Conservation (phyloP, 2,329 filamentous ascomycete species). For the Chaetomium strumarium region DNA sequence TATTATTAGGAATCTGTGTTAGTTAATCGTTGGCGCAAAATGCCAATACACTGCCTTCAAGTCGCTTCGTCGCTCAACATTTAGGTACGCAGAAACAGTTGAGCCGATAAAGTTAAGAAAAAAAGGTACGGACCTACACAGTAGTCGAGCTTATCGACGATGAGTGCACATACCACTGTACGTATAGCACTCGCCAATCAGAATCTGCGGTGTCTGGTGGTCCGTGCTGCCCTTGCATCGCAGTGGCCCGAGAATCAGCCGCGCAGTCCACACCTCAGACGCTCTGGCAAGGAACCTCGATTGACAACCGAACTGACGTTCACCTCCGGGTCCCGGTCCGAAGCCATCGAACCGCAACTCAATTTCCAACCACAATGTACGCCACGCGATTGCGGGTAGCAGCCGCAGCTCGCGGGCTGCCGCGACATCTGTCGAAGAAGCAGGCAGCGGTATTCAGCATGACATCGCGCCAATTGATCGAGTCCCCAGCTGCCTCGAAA, state of each 20-base stretch:
- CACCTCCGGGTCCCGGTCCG: slow-evolving; percentile 3
- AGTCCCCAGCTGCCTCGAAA: slow-evolving; percentile 25
- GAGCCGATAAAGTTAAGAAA: too few species aligned
- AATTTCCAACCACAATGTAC: slow-evolving; percentile 38
- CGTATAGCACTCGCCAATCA: not conserved
- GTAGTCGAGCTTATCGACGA: not conserved
- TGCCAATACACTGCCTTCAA: not conserved
- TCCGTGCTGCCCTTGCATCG: too few species aligned
- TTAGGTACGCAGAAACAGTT: too few species aligned
- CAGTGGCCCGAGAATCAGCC: slow-evolving; percentile 18
- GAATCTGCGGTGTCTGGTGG: too few species aligned
- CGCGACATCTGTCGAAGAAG: slow-evolving; percentile 42
- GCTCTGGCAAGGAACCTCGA: slow-evolving; percentile 12
- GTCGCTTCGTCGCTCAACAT: too few species aligned
- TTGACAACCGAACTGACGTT: slow-evolving; percentile 15
- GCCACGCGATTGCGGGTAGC: slow-evolving; percentile 36
- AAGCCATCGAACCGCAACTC: not conserved
- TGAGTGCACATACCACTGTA: not conserved
- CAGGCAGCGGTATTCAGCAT: slow-evolving; percentile 36
- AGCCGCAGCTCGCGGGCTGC: slow-evolving; percentile 26
- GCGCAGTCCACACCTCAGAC: slow-evolving; percentile 7
- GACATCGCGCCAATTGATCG: slow-evolving; percentile 40
- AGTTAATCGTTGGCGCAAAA: not conserved
- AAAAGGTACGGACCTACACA: too few species aligned
- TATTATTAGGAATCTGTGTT: not conserved